Evolutionary conservation across 805 yeast genomes (phyloP), one percentile per base, ranked within the genome.

Genomic region (Yarrowia yakushimensis): DNA sequence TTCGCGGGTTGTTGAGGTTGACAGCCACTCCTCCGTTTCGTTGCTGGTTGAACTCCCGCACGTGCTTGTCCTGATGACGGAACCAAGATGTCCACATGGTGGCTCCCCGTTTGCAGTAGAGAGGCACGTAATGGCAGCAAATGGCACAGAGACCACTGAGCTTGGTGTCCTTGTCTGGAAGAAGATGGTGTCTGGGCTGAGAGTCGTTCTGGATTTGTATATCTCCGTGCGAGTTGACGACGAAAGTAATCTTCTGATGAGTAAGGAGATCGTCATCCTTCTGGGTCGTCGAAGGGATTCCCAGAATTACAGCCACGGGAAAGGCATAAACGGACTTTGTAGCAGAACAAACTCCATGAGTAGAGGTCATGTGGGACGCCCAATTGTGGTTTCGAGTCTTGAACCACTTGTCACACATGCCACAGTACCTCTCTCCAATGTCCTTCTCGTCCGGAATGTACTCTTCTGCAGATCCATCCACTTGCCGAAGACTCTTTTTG

Each of bases 381-480:
- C 61, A 55, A 20, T 37, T 41, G 48, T 55, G 61, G 39, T 55
- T 55, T 15, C 61, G 27, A 1, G 61, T 55, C 20, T 41, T 39
- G 39, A 39, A 41, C 61, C 61, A 55, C 22, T 25, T 28, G 17
- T 41, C 30, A 12, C 61, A 55, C 1, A 31, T 28, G 0, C 30
- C 46, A 31, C 61, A 55, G 48, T 27, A 55, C 39, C 61, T 28
- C n/a, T 55, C 61, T 15, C 61, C 61, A 15, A 41, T 22, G n/a
- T 55, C 61, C 30, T 55, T 55, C 12, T 55, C 61, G 11, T 37
- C 39, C 1, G 61, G 48, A 28, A 20, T 5, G 20, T 27, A 39
- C 20, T 22, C 28, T 27, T 34, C 50, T 27, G 23, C 33, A 5
- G 18, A 2, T 1, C 25, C 43, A 8, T 39, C 48, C 6, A 25